Conservation (phyloP, 2,329 filamentous ascomycete species). For the Exophiala dermatitidis region DNA sequence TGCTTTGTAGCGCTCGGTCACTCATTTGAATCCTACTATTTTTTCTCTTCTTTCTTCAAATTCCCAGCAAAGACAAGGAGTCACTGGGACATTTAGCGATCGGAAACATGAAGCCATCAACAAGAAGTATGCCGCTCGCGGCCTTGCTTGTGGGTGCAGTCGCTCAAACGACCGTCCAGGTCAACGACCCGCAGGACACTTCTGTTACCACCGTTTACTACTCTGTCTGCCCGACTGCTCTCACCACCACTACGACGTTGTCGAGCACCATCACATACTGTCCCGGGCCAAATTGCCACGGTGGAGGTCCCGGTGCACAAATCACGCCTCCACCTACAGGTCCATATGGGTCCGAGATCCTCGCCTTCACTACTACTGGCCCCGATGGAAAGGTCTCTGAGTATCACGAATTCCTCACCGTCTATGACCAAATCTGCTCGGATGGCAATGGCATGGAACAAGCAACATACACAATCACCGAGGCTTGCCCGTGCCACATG, state of each 20-base stretch:
- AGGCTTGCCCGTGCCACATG: slow-evolving; percentile 27
- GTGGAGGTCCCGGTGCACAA: slow-evolving; percentile 11
- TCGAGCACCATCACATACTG: slow-evolving; percentile 25
- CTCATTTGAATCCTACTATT: slow-evolving; percentile 16
- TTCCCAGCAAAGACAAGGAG: background rate
- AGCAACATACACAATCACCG: slow-evolving; percentile 32
- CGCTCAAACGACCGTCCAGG: slow-evolving; percentile 23
- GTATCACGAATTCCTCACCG: slow-evolving; percentile 27
- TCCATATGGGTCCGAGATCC: slow-evolving; percentile 12
- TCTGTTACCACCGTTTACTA: slow-evolving; percentile 21
- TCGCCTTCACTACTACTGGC: slow-evolving; percentile 23
- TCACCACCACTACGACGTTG: slow-evolving; percentile 25
- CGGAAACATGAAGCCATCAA: slow-evolving; percentile 17
- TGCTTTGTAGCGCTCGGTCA: slow-evolving; percentile 15
- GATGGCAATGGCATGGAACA: slow-evolving; percentile 22
- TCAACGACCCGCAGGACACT: slow-evolving; percentile 17
- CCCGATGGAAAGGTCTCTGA: slow-evolving; percentile 22
- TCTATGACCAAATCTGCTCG: slow-evolving; percentile 26
- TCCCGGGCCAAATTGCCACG: slow-evolving; percentile 17
- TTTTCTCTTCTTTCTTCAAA: slow-evolving; percentile 2
- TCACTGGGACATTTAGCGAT: background rate
- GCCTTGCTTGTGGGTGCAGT: slow-evolving; percentile 21
- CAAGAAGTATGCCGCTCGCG: slow-evolving; percentile 13
- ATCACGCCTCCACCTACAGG: slow-evolving; percentile 17
- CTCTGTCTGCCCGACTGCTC: slow-evolving; percentile 24